Conservation (phyloP, 768 basidiomycete genomes). For the Agaricus blazei region DNA sequence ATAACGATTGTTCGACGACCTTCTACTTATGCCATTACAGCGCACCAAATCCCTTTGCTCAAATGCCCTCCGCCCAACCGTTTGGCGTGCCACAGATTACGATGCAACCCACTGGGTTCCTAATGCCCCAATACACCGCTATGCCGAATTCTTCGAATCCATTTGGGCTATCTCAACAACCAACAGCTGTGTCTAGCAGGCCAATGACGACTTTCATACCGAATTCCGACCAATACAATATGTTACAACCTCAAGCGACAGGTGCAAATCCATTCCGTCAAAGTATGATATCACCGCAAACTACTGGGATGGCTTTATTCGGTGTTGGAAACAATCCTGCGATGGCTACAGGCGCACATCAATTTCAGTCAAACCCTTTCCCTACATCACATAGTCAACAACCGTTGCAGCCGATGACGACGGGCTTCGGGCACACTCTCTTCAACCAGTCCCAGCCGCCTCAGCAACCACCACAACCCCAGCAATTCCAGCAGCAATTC, state of each 20-base stretch:
- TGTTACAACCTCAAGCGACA: conserved; percentile 54
- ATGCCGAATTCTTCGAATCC: conserved; percentile 41
- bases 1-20: neutral
- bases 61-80: conserved; percentile 46
- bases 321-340: conserved; percentile 15
- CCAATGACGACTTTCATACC: conserved; percentile 54
- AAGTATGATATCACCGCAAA: conserved; percentile 62
- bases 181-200: conserved; percentile 22
- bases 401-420: neutral
- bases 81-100: conserved; percentile 37
- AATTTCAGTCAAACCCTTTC: conserved; percentile 15
- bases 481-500: neutral
- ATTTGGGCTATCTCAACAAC: conserved; percentile 38
- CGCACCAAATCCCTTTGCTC: conserved; percentile 76
- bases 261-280: conserved; percentile 84
- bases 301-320: conserved; percentile 52
- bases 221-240: conserved; percentile 35
- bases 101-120: conserved; percentile 55
- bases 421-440: conserved; percentile 1
- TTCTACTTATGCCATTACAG: conserved; percentile 38
- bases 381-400: neutral
- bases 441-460: conserved; percentile 1
- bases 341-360: conserved; percentile 13
- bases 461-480: conserved; percentile 4
- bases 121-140: conserved; percentile 42